phyloP scores from a whole-genome alignment of 768 basidiomycete genomes.

The Sarcodon sp. region DNA sequence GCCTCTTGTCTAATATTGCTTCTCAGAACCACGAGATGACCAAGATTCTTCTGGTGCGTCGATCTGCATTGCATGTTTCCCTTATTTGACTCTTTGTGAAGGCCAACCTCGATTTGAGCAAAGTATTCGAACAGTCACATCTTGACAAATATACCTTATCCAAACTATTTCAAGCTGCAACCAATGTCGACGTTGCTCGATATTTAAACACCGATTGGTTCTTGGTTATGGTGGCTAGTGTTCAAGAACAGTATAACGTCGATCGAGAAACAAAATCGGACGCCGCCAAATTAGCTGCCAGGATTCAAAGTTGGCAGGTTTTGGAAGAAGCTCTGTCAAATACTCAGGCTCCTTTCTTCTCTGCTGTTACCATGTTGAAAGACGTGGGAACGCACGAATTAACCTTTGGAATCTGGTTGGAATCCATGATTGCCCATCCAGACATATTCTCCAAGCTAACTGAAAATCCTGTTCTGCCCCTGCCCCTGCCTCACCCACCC shows the following conservation, averaged over 20 bases:
- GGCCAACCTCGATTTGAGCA: constrained; percentile 43
- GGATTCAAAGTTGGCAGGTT: constrained; percentile 44
- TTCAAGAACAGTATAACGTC: constrained; percentile 23
- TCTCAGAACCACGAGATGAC: constrained; percentile 45
- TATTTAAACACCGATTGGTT: constrained; percentile 31
- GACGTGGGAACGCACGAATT: constrained; percentile 55
- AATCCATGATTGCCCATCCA: constrained; percentile 48
- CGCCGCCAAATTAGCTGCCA: constrained; percentile 30
- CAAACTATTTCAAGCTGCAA: constrained; percentile 48
- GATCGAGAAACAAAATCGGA: constrained; percentile 29
- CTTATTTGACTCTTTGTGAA: constrained; percentile 17
- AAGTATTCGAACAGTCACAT: constrained; percentile 38
- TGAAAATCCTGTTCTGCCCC: constrained; percentile 24
- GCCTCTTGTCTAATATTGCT: constrained; percentile 48
- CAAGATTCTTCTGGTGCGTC: constrained; percentile 30
- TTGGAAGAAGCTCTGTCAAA: constrained; percentile 53
- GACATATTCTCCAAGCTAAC: constrained; percentile 34
- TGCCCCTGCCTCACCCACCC: constrained; percentile 22
- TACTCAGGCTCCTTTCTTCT: constrained; percentile 33
- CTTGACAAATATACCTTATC: constrained; percentile 43
- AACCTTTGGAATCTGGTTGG: constrained; percentile 62
- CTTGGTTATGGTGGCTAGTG: constrained; percentile 23
- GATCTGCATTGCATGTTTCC: constrained; percentile 10
- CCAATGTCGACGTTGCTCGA: constrained; percentile 53
- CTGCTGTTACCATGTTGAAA: constrained; percentile 37